Conservation (phyloP, 176 grass and related monocot species). For the Zea luxurians region DNA sequence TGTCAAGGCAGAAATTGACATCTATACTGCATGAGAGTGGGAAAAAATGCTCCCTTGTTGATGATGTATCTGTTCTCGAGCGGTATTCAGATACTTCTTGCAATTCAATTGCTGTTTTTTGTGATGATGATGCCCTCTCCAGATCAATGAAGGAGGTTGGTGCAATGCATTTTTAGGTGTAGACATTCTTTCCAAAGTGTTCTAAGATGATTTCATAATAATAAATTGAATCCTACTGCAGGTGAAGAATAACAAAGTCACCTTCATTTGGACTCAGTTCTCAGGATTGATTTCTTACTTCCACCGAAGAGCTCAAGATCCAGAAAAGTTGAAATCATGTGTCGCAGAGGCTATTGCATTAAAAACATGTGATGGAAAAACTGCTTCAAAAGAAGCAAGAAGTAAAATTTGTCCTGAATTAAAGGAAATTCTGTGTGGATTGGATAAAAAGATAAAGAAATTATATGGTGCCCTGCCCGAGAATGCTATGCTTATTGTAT, state of each 20-base stretch:
- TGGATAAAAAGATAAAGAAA: conserved; percentile 67
- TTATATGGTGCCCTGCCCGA: conserved; percentile 60
- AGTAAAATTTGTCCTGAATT: conserved; percentile 58
- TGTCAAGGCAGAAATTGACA: conserved; percentile 55
- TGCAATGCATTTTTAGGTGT: not conserved
- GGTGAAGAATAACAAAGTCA: conserved; percentile 78
- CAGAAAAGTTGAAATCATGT: conserved; percentile 59
- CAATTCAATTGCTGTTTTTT: conserved; percentile 81
- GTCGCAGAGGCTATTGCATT: conserved; percentile 77
- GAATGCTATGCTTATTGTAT: conserved; percentile 80
- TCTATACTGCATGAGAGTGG: conserved; percentile 66
- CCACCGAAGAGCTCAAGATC: conserved; percentile 53
- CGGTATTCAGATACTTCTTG: conserved; percentile 85
- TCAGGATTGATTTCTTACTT: conserved; percentile 71
- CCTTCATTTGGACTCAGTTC: conserved; percentile 90
- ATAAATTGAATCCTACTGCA: conserved; percentile 44
- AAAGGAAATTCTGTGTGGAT: conserved; percentile 60
- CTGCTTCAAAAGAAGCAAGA: conserved; percentile 53
- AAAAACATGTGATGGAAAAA: conserved; percentile 70
- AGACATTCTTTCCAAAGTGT: conserved; percentile 5
- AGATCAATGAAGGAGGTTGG: conserved; percentile 82
- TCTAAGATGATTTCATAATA: conserved; percentile 13
- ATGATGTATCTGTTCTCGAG: conserved; percentile 60
- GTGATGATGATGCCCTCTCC: conserved; percentile 81
- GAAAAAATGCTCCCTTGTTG: conserved; percentile 77